Conservation (phyloP, 257 asterid species). For the Ajuga chamaepitys region DNA sequence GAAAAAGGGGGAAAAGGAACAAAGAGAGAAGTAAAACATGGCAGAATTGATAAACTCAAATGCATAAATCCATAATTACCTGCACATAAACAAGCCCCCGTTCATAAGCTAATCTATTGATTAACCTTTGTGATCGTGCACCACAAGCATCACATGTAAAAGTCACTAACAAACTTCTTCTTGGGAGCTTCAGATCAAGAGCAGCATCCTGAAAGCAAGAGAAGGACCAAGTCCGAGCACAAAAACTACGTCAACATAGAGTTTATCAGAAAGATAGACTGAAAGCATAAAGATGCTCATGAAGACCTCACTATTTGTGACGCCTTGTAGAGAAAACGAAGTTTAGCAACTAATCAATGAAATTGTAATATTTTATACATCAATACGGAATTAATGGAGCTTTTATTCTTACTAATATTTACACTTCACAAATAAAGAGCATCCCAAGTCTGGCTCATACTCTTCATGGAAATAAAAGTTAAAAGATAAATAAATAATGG, state of each 20-base stretch:
- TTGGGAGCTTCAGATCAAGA: conserved; percentile 70
- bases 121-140: conserved; percentile 52
- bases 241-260: not conserved
- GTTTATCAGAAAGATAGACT: not conserved
- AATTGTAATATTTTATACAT: not conserved
- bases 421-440: not conserved
- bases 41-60: not conserved
- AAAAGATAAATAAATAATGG: not conserved
- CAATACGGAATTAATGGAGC: not conserved
- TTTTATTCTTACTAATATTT: not conserved
- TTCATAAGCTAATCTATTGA: conserved; percentile 90
- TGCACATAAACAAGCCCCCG: conserved; percentile 85
- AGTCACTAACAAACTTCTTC: conserved; percentile 67
- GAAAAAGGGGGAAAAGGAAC: not conserved
- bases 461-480: too few relatives aligned
- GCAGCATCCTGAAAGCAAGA: conserved; percentile 46
- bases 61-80: conserved; percentile 31
- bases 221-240: conserved; percentile 7
- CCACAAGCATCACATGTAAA: conserved; percentile 84
- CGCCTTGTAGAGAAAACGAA: not conserved
- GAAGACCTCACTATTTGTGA: not conserved
- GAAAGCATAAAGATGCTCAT: not conserved
- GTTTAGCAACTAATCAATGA: not conserved
- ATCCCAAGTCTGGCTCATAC: not conserved
- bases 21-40: not conserved